Percentiles rank a stretch among this genome's conserved stretches.
Conservation (phyloP, 139 green algal genomes). For the Pycnococcus provasolii region DNA sequence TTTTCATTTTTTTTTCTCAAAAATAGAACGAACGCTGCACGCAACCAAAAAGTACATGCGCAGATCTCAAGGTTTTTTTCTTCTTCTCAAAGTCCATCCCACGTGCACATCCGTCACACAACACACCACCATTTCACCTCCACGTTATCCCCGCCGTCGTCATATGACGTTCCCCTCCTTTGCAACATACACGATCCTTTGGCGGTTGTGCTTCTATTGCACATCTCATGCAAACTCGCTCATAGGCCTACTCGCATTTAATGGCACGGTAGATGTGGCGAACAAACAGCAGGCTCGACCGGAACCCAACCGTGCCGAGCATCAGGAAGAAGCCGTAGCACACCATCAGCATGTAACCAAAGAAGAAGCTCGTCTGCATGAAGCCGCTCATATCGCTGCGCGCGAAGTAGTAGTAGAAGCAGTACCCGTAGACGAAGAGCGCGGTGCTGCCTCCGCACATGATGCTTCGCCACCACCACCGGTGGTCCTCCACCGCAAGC, state of each 20-base stretch:
- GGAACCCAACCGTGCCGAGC: conserved; percentile 80
- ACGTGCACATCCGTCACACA: too few species aligned
- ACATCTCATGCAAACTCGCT: too few species aligned
- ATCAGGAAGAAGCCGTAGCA: conserved; percentile 50
- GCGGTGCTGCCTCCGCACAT: conserved; percentile 91
- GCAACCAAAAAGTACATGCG: too few species aligned
- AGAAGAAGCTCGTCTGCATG: conserved; percentile 50
- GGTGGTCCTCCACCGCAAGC: conserved; percentile 45
- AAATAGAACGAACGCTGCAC: too few species aligned
- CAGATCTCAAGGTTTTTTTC: too few species aligned
- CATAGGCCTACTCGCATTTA: conserved; percentile 46
- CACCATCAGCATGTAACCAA: conserved; percentile 42
- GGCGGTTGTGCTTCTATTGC: too few species aligned
- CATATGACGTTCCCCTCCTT: too few species aligned
- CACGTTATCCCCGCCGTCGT: too few species aligned
- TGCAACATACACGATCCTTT: too few species aligned
- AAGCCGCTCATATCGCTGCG: conserved; percentile 43
- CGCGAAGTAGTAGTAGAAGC: conserved; percentile 92
- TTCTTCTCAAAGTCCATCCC: too few species aligned
- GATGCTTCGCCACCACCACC: conserved; percentile 52
- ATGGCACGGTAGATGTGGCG: conserved; percentile 63
- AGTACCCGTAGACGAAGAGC: conserved; percentile 92
- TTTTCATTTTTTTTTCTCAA: too few species aligned
- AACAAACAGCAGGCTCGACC: conserved; percentile 64
- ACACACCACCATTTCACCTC: too few species aligned